A percentile compares a stretch with the other conserved stretches of the same genome.
phyloP scores from a whole-genome alignment of 345 rosid genomes.

The Eucalyptus globulus region DNA sequence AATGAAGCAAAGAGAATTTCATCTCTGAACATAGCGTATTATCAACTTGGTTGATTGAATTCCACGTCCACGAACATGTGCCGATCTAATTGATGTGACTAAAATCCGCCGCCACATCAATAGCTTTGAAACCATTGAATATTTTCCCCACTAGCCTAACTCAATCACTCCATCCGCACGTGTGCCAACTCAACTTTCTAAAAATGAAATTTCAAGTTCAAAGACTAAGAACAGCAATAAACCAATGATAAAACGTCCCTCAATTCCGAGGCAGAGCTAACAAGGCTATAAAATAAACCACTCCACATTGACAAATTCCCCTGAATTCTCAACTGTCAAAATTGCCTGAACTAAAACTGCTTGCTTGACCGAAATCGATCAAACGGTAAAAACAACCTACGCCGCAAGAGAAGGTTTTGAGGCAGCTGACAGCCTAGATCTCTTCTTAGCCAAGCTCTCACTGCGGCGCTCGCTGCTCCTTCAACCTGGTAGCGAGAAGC shows the following conservation, averaged over 20 bases:
- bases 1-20: not conserved
- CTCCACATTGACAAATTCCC: not conserved
- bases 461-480: conserved; percentile 86
- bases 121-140: not conserved
- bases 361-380: not conserved
- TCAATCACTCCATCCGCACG: not conserved
- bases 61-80: not conserved
- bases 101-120: not conserved
- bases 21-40: not conserved
- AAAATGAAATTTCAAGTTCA: not conserved
- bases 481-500: conserved; percentile 73
- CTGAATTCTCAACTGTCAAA: not conserved
- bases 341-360: not conserved
- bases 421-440: conserved; percentile 74
- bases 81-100: not conserved
- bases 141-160: not conserved
- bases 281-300: not conserved
- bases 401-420: conserved; percentile 60
- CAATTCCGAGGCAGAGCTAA: not conserved
- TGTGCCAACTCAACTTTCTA: not conserved
- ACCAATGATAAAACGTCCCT: not conserved
- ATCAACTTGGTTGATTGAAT: not conserved
- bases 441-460: conserved; percentile 86
- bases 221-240: not conserved
- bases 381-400: conserved; percentile 2